Evolutionary conservation across 1,139 yeast species (phyloP).

Genomic region (Yamadazyma diddensiae): DNA sequence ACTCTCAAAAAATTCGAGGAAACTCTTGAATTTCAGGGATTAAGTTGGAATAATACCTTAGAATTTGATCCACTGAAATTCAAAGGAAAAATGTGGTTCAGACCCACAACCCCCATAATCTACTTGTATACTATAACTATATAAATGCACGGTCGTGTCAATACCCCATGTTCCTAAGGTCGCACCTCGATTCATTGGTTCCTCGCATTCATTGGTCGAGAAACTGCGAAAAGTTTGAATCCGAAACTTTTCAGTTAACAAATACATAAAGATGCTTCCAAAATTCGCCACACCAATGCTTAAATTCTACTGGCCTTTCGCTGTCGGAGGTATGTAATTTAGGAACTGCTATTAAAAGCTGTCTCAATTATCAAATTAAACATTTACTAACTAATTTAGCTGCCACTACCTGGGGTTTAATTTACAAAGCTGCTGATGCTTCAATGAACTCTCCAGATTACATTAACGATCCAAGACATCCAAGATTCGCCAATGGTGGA

Average conservation of each 20-base stretch:
- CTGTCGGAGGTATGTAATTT: slow-evolving; percentile 53
- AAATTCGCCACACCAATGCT: slow-evolving; percentile 47
- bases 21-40: slow-evolving; percentile 25
- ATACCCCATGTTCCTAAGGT: too few relatives aligned
- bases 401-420: slow-evolving; percentile 40
- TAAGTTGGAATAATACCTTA: slow-evolving; percentile 24
- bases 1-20: slow-evolving; percentile 58
- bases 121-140: slow-evolving; percentile 6
- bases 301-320: slow-evolving; percentile 50
- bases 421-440: slow-evolving; percentile 42
- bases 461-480: slow-evolving; percentile 55
- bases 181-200: slow-evolving; percentile 1
- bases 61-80: slow-evolving; percentile 3
- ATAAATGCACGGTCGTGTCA: not conserved
- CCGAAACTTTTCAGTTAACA: slow-evolving; percentile 8
- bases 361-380: too few relatives aligned
- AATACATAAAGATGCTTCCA: slow-evolving; percentile 15
- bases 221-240: slow-evolving; percentile 8
- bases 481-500: slow-evolving; percentile 51
- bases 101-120: slow-evolving; percentile 27
- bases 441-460: slow-evolving; percentile 48
- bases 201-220: slow-evolving; percentile 7
- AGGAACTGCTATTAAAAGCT: too few relatives aligned
- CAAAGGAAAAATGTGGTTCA: slow-evolving; percentile 24
- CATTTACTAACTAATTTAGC: slow-evolving; percentile 28